Conservation (phyloP, 345 rosid species). For the Cardiospermum halicacabum region DNA sequence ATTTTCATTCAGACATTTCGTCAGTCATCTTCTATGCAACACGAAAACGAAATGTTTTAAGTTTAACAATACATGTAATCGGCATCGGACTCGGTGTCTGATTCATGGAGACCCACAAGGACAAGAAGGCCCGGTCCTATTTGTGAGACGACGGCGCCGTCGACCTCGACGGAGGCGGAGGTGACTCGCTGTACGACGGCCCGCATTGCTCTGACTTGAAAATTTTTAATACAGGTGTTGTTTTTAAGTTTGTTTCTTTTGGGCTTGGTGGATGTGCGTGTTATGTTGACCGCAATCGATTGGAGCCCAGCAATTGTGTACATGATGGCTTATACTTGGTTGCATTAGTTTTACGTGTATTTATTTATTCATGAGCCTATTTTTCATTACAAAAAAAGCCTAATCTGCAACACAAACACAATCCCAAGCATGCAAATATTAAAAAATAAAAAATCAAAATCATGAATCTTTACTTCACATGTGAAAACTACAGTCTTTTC, state of each 20-base stretch:
- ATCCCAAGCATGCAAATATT: background rate
- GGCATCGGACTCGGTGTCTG: constrained; percentile 69
- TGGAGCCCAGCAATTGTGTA: background rate
- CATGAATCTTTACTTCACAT: constrained; percentile 25
- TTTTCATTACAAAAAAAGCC: too few species aligned
- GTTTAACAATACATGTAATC: constrained; percentile 53
- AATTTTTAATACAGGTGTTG: too few species aligned
- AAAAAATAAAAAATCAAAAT: background rate
- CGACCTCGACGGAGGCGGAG: constrained; percentile 80
- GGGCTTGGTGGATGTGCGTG: background rate
- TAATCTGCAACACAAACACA: too few species aligned
- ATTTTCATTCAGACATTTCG: background rate
- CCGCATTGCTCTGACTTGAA: constrained; percentile 65
- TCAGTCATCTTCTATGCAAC: background rate
- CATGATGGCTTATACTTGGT: background rate
- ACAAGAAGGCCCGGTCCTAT: constrained; percentile 89
- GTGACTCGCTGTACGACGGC: constrained; percentile 78
- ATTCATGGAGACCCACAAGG: constrained; percentile 71
- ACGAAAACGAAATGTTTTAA: too few species aligned
- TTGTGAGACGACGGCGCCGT: constrained; percentile 66
- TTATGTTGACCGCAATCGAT: background rate
- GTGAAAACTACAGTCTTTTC: constrained; percentile 54
- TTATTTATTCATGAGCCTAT: too few species aligned
- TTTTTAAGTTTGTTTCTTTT: background rate
- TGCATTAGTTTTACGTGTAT: too few species aligned